A percentile compares a stretch with the other conserved stretches of the same genome.
These are phyloP conservation scores for Phaeomoniella chlamydospora DNA, from an alignment of 2,329 filamentous ascomycete species.

Conservation along the genomic window DNA sequence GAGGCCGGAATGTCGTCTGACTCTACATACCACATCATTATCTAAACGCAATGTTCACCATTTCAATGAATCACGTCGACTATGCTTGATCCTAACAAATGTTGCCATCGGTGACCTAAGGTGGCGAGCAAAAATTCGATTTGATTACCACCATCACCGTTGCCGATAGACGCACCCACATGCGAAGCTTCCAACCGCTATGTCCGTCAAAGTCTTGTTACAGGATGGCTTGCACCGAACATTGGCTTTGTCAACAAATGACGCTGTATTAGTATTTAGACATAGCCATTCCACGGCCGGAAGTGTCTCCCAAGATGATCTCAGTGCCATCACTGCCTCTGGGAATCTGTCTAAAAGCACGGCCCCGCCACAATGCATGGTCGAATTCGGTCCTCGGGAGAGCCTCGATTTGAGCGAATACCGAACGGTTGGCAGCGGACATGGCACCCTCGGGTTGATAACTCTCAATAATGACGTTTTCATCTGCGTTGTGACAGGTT, in stretches of 20 bases:
- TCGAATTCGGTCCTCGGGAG: conserved; percentile 61
- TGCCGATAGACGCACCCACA: no score
- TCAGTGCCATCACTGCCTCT: conserved; percentile 8
- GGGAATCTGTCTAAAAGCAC: conserved; percentile 8
- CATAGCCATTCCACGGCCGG: conserved; percentile 42
- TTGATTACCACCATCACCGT: no score
- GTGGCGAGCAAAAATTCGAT: no score
- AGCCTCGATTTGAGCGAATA: conserved; percentile 60
- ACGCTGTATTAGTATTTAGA: conserved; percentile 78
- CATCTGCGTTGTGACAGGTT: conserved; percentile 72
- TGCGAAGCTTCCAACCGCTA: conserved; percentile 13
- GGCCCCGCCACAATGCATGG: conserved; percentile 56
- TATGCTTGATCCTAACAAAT: no score
- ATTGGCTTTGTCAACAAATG: conserved; percentile 68
- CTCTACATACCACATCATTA: no score
- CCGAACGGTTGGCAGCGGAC: conserved; percentile 60
- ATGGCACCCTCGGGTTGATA: conserved; percentile 80
- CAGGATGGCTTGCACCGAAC: conserved; percentile 77
- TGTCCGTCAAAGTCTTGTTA: conserved; percentile 65
- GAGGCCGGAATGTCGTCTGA: no score
- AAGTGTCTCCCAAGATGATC: conserved; percentile 35
- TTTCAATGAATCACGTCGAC: no score
- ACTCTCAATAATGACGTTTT: conserved; percentile 76
- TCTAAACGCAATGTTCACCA: no score
- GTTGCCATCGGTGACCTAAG: no score